Evolutionary conservation across 345 rosid genomes (phyloP).

Genomic region (Conringia planisiliqua): DNA sequence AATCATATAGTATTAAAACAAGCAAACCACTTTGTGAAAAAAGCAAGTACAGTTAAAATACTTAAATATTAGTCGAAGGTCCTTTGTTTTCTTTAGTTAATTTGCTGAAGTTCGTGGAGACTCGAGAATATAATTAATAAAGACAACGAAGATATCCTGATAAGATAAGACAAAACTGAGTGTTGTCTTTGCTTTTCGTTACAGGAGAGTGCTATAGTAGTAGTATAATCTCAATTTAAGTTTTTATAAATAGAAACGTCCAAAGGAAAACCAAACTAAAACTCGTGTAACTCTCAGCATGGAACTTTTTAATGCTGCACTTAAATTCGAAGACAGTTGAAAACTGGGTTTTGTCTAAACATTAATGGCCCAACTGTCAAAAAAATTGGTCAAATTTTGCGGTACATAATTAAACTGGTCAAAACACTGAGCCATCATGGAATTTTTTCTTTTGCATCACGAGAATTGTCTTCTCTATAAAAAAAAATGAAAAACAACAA

Average conservation of each 20-base stretch:
- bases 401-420: background rate
- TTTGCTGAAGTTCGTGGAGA: constrained; percentile 12
- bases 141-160: background rate
- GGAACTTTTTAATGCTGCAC: background rate
- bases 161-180: constrained; percentile 9
- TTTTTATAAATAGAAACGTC: background rate
- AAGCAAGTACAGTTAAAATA: constrained; percentile 8
- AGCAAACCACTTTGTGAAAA: background rate
- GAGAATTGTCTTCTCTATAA: background rate
- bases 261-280: background rate
- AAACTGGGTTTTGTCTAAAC: background rate
- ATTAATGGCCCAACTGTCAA: constrained; percentile 14
- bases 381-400: background rate
- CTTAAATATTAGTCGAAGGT: constrained; percentile 13
- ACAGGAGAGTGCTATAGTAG: background rate
- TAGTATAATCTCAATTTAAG: background rate
- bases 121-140: background rate
- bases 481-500: background rate
- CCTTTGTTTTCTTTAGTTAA: constrained; percentile 11
- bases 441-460: background rate
- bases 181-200: background rate
- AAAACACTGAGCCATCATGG: background rate
- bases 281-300: background rate
- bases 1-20: background rate
- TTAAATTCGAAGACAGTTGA: background rate